phyloP scores from a whole-genome alignment of 148 eudicot species.

The Nyssa sinensis region DNA sequence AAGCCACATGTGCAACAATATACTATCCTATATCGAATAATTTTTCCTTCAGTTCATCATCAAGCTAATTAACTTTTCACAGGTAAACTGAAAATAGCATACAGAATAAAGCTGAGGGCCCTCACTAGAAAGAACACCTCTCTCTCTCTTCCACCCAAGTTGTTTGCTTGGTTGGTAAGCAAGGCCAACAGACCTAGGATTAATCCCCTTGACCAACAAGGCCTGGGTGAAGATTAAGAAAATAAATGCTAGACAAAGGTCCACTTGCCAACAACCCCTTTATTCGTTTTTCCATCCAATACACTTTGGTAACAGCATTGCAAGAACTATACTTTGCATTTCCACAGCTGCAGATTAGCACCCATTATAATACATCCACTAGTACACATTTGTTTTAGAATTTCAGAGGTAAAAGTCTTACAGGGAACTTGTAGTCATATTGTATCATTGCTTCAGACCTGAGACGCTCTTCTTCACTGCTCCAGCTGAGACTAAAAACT shows the following conservation, averaged over 20 bases:
- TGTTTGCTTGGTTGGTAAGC: not conserved
- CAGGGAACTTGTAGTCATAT: not conserved
- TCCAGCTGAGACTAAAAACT: slow-evolving; percentile 90
- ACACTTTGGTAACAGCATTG: too few species aligned
- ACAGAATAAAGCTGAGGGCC: not conserved
- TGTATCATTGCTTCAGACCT: slow-evolving; percentile 61
- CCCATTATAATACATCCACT: too few species aligned
- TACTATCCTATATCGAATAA: too few species aligned
- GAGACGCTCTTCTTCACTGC: slow-evolving; percentile 97
- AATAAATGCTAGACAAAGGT: not conserved
- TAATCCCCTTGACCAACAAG: not conserved
- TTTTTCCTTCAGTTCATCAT: too few species aligned
- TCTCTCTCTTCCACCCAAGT: not conserved
- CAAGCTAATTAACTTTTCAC: too few species aligned
- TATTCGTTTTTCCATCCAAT: not conserved
- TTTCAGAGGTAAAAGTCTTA: not conserved
- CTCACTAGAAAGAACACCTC: not conserved
- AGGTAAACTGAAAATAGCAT: too few species aligned
- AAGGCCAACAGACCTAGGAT: not conserved
- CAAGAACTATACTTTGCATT: too few species aligned
- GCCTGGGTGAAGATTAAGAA: not conserved
- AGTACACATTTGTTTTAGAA: too few species aligned
- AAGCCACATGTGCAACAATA: too few species aligned
- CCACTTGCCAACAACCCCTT: not conserved
- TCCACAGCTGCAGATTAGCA: too few species aligned